Conservation (phyloP, 331 rosid species). For the Malus hybrid region DNA sequence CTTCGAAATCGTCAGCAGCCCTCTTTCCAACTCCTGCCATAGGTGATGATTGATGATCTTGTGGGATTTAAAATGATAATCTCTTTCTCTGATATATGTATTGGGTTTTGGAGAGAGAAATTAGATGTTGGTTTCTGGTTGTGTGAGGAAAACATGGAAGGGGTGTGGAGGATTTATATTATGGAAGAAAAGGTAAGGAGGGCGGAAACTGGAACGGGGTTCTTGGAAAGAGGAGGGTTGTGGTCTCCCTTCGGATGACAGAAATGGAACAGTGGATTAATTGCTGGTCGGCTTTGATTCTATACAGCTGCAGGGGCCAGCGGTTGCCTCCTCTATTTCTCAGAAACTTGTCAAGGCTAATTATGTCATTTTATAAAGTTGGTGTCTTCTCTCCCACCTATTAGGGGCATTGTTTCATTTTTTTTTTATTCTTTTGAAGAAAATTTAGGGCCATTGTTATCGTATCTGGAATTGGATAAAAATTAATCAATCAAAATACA, state of each 20-base stretch:
- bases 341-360: slow-evolving; percentile 17
- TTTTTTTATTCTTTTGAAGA: neutral
- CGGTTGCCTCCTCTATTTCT: slow-evolving; percentile 42
- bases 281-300: slow-evolving; percentile 45
- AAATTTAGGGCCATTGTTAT: neutral
- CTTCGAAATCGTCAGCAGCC: slow-evolving; percentile 34
- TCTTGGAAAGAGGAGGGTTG: slow-evolving; percentile 34
- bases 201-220: slow-evolving; percentile 1
- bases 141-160: neutral
- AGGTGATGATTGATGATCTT: neutral
- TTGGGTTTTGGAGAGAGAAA: neutral
- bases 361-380: neutral
- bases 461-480: too few relatives aligned
- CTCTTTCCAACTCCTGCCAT: slow-evolving; percentile 18
- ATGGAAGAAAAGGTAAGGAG: neutral
- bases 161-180: neutral
- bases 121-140: neutral
- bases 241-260: slow-evolving; percentile 35
- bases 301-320: slow-evolving; percentile 12
- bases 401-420: neutral
- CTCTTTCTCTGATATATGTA: neutral
- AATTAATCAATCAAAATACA: too few relatives aligned
- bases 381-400: neutral
- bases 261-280: slow-evolving; percentile 35
- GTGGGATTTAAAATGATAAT: neutral